Conservation (phyloP, 2,329 filamentous ascomycete species). For the Cercospora nicotianae region DNA sequence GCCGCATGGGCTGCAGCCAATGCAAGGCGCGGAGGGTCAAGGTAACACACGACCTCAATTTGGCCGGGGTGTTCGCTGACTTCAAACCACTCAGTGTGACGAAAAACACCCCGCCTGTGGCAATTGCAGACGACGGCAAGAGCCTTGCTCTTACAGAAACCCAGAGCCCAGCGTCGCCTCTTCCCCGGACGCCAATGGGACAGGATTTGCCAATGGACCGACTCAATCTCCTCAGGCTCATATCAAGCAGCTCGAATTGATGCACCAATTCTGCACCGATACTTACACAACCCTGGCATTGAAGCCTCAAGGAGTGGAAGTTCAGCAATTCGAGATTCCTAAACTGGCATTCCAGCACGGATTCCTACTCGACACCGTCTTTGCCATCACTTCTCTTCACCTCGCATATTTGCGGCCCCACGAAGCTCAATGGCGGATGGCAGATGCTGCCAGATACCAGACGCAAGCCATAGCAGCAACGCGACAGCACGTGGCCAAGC, state of each 20-base stretch:
- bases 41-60: slow-evolving; percentile 15
- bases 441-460: slow-evolving; percentile 25
- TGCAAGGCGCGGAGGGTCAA: slow-evolving; percentile 35
- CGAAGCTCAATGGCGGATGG: slow-evolving; percentile 17
- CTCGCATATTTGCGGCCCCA: slow-evolving; percentile 21
- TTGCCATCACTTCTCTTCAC: slow-evolving; percentile 29
- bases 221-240: slow-evolving; percentile 12
- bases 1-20: slow-evolving; percentile 30
- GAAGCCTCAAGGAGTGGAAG: slow-evolving; percentile 4
- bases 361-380: slow-evolving; percentile 28
- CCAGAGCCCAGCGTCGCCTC: slow-evolving; percentile 16
- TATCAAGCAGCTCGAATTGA: slow-evolving; percentile 28
- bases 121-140: slow-evolving; percentile 28
- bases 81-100: slow-evolving; percentile 20
- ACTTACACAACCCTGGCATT: slow-evolving; percentile 23
- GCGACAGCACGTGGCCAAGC: slow-evolving; percentile 18
- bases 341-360: slow-evolving; percentile 24
- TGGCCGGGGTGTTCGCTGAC: background rate
- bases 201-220: slow-evolving; percentile 11
- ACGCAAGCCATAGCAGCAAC: slow-evolving; percentile 22
- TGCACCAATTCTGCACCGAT: slow-evolving; percentile 28
- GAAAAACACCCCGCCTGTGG: slow-evolving; percentile 24
- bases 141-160: slow-evolving; percentile 28
- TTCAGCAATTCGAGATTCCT: slow-evolving; percentile 24
- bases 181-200: slow-evolving; percentile 17